These are phyloP conservation scores for Pleurotus giganteus DNA, from an alignment of 768 basidiomycete species.

Conservation along the genomic window DNA sequence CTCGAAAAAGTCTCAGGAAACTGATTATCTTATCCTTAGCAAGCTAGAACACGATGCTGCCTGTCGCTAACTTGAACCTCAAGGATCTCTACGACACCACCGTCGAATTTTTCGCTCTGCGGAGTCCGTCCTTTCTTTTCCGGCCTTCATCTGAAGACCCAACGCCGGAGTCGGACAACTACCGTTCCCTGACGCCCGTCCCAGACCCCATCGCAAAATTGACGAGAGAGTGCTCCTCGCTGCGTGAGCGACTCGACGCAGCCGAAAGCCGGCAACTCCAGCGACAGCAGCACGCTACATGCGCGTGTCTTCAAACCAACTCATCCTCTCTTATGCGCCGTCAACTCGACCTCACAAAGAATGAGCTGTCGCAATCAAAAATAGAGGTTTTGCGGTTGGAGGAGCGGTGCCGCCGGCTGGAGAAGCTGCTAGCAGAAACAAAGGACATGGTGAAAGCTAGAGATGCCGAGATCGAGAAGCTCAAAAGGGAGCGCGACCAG, in stretches of 20 bases:
- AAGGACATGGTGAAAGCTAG: slow-evolving; percentile 54
- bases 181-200: slow-evolving; percentile 31
- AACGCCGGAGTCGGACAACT: slow-evolving; percentile 25
- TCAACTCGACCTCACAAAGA: slow-evolving; percentile 54
- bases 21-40: slow-evolving; percentile 40
- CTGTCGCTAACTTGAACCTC: slow-evolving; percentile 46
- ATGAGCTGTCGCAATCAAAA: slow-evolving; percentile 53
- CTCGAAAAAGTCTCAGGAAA: slow-evolving; percentile 19
- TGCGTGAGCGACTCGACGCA: slow-evolving; percentile 47
- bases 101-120: slow-evolving; percentile 57
- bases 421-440: slow-evolving; percentile 63
- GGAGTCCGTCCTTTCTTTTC: slow-evolving; percentile 33
- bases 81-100: slow-evolving; percentile 48
- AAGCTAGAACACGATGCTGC: slow-evolving; percentile 36
- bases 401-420: slow-evolving; percentile 62
- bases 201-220: slow-evolving; percentile 38
- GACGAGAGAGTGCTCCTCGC: slow-evolving; percentile 40
- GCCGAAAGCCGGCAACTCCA: slow-evolving; percentile 19
- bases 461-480: slow-evolving; percentile 58
- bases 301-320: slow-evolving; percentile 38
- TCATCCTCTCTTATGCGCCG: slow-evolving; percentile 49
- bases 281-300: slow-evolving; percentile 25
- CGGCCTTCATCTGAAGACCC: slow-evolving; percentile 20
- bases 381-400: slow-evolving; percentile 54
- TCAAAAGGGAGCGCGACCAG: slow-evolving; percentile 39